Evolutionary conservation across 2,329 filamentous ascomycete genomes (phyloP).

Genomic region (Xylariaceae sp.): DNA sequence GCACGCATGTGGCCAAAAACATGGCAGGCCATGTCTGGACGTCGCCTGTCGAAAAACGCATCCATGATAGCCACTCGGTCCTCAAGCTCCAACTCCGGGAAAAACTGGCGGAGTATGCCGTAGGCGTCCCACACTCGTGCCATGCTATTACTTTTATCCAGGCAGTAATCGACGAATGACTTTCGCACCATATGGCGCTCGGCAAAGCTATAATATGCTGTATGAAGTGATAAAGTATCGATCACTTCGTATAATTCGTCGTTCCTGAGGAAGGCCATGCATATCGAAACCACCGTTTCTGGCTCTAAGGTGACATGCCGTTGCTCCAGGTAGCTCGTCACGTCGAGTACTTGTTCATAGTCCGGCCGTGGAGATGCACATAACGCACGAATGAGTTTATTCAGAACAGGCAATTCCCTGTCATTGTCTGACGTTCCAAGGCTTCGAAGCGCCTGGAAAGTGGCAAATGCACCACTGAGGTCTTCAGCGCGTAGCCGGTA

Average conservation of each 20-base stretch:
- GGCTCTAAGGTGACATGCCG: slow-evolving; percentile 66
- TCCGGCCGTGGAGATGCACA: slow-evolving; percentile 57
- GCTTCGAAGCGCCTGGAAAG: slow-evolving; percentile 60
- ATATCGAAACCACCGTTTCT: slow-evolving; percentile 69
- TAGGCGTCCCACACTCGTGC: slow-evolving; percentile 62
- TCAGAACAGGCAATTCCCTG: slow-evolving; percentile 61
- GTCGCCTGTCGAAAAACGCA: slow-evolving; percentile 70
- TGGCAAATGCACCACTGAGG: slow-evolving; percentile 62
- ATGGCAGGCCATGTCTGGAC: slow-evolving; percentile 78
- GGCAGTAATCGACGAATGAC: slow-evolving; percentile 63
- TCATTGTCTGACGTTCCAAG: slow-evolving; percentile 51
- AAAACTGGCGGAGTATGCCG: slow-evolving; percentile 61
- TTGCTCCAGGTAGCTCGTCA: slow-evolving; percentile 69
- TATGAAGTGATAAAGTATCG: slow-evolving; percentile 74
- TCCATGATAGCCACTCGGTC: slow-evolving; percentile 72
- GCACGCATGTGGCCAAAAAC: slow-evolving; percentile 95
- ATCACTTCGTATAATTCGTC: slow-evolving; percentile 76
- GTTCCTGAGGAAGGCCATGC: slow-evolving; percentile 66
- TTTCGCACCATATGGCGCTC: slow-evolving; percentile 65
- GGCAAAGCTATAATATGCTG: slow-evolving; percentile 63
- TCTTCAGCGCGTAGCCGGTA: slow-evolving; percentile 72
- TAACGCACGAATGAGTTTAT: slow-evolving; percentile 67
- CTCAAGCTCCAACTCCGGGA: slow-evolving; percentile 60
- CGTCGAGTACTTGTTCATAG: slow-evolving; percentile 66
- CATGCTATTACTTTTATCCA: slow-evolving; percentile 58